A percentile compares a stretch with the other conserved stretches of the same genome.
Conservation (phyloP, 1,284 basidiomycete species). For the Rhodotorula sp. region DNA sequence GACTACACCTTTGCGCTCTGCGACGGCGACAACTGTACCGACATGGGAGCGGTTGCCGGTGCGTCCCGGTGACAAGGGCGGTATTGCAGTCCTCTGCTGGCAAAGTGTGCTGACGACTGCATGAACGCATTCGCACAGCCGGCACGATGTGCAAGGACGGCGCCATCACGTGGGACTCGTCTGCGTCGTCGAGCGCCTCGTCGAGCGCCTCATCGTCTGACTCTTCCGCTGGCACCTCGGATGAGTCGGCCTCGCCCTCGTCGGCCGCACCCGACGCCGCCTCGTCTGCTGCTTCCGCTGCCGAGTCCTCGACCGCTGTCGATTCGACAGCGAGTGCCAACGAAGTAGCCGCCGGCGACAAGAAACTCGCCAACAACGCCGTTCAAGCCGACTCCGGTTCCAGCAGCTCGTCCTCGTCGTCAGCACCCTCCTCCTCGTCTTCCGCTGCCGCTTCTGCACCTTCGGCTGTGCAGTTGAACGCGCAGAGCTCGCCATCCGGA, state of each 20-base stretch:
- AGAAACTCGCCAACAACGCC: conserved; percentile 4
- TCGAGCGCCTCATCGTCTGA: background rate
- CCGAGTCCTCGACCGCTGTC: conserved; percentile 1
- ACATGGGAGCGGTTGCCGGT: conserved; percentile 41
- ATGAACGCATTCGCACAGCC: conserved; percentile 6
- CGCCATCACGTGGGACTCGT: conserved; percentile 40
- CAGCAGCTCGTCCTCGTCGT: background rate
- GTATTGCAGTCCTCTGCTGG: background rate
- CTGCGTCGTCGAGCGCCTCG: conserved; percentile 8
- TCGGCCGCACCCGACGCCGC: conserved; percentile 1
- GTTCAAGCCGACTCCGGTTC: background rate
- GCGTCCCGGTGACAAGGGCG: background rate
- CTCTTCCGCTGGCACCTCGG: background rate
- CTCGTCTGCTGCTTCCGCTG: background rate
- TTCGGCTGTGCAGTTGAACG: conserved; percentile 1
- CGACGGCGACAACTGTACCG: conserved; percentile 35
- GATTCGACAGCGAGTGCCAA: background rate
- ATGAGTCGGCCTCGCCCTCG: conserved; percentile 8
- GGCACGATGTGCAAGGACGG: conserved; percentile 36
- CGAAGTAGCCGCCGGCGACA: background rate
- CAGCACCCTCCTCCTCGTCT: background rate
- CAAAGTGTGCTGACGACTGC: no score
- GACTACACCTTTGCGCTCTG: conserved; percentile 34
- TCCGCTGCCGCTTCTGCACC: background rate
- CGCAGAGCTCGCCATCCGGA: background rate